Conservation (phyloP, 1,284 basidiomycete species). For the Sutorius eximius region DNA sequence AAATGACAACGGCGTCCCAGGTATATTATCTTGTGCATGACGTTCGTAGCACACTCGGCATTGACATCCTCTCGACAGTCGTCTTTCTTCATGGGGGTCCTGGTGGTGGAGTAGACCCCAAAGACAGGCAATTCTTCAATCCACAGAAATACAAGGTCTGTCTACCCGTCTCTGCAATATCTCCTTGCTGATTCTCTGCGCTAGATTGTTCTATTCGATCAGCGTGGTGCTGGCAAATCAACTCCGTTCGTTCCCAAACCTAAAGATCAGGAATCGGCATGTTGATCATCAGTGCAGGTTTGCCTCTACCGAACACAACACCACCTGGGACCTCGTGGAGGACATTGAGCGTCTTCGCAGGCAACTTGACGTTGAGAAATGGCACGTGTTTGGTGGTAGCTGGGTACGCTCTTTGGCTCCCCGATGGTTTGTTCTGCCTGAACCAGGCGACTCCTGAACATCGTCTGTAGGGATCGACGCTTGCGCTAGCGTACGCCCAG, state of each 20-base stretch:
- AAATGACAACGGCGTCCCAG: slow-evolving; percentile 73
- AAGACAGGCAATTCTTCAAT: slow-evolving; percentile 80
- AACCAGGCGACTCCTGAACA: background rate
- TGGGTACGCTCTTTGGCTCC: slow-evolving; percentile 55
- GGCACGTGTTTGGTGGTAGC: slow-evolving; percentile 91
- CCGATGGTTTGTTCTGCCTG: background rate
- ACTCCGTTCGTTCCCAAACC: slow-evolving; percentile 57
- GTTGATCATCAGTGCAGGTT: slow-evolving; percentile 43
- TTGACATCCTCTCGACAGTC: slow-evolving; percentile 44
- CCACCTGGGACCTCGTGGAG: slow-evolving; percentile 91
- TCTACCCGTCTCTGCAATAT: slow-evolving; percentile 10
- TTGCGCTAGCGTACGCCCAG: slow-evolving; percentile 88
- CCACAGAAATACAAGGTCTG: slow-evolving; percentile 78
- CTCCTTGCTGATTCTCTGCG: slow-evolving; percentile 1
- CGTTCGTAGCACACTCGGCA: background rate
- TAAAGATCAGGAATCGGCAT: background rate
- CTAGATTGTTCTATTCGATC: slow-evolving; percentile 80
- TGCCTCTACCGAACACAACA: slow-evolving; percentile 83
- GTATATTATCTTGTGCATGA: slow-evolving; percentile 40
- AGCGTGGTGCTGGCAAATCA: slow-evolving; percentile 85
- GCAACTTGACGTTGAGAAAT: slow-evolving; percentile 75
- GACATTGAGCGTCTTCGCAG: slow-evolving; percentile 85
- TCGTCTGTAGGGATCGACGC: slow-evolving; percentile 74
- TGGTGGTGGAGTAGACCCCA: slow-evolving; percentile 66
- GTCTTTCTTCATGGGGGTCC: slow-evolving; percentile 86